Evolutionary conservation across 2,329 filamentous ascomycete genomes (phyloP).

Genomic region (Pseudocercospora ulei): DNA sequence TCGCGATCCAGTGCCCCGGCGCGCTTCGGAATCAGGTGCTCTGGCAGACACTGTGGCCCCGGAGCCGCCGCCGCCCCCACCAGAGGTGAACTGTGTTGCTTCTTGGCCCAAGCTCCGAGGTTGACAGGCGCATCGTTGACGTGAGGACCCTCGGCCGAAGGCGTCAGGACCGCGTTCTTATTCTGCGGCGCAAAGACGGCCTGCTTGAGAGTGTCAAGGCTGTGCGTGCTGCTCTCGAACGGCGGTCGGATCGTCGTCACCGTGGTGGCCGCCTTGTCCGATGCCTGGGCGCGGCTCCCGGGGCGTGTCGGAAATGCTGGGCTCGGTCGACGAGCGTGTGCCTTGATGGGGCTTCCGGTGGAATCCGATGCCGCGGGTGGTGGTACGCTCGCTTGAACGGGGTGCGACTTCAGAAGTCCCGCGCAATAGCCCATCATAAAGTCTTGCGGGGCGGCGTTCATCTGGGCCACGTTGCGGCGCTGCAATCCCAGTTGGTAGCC

Average conservation of each 20-base stretch:
- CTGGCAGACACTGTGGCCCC: conserved; percentile 17
- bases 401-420: conserved; percentile 28
- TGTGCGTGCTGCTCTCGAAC: conserved; percentile 23
- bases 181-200: conserved; percentile 30
- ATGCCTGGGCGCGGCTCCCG: conserved; percentile 14
- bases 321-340: conserved; percentile 24
- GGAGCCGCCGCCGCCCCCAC: conserved; percentile 9
- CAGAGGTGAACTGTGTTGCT: conserved; percentile 12
- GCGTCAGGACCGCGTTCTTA: conserved; percentile 31
- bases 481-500: conserved; percentile 32
- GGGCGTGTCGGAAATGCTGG: conserved; percentile 19
- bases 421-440: conserved; percentile 34
- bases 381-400: conserved; percentile 2
- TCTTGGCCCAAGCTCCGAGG: conserved; percentile 31
- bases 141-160: conserved; percentile 26
- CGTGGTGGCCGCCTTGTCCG: conserved; percentile 8
- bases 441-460: conserved; percentile 23
- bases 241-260: conserved; percentile 15
- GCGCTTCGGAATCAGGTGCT: conserved; percentile 24
- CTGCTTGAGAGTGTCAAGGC: conserved; percentile 30
- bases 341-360: conserved; percentile 26
- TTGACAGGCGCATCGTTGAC: conserved; percentile 24
- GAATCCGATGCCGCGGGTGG: conserved; percentile 12
- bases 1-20: conserved; percentile 21
- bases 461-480: conserved; percentile 23